These are phyloP conservation scores for Strobilomyces echinocephalus DNA, from an alignment of 768 basidiomycete genomes.

Conservation along the genomic window DNA sequence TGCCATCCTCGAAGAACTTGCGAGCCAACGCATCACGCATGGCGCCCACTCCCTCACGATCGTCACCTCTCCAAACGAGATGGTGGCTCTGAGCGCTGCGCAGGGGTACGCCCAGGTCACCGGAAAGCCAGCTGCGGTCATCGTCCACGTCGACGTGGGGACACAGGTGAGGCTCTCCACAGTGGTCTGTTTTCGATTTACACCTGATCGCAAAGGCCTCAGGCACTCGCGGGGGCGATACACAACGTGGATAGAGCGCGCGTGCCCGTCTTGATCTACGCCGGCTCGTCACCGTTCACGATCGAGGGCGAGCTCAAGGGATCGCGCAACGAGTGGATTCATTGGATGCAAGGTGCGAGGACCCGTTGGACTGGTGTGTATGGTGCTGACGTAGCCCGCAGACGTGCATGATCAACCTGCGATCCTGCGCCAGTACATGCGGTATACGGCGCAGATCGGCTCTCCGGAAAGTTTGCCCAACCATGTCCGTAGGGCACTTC, in stretches of 20 bases:
- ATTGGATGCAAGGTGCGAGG: constrained; percentile 61
- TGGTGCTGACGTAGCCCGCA: constrained; percentile 19
- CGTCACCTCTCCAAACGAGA: constrained; percentile 70
- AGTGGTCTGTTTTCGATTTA: too few relatives aligned
- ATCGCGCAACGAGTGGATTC: constrained; percentile 67
- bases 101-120: constrained; percentile 67
- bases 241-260: constrained; percentile 65
- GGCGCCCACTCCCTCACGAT: constrained; percentile 44
- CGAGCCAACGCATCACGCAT: constrained; percentile 42
- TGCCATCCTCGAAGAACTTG: constrained; percentile 64
- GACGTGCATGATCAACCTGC: constrained; percentile 68
- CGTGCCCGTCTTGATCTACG: constrained; percentile 64
- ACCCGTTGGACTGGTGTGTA: not conserved
- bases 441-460: constrained; percentile 55
- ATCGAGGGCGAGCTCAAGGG: constrained; percentile 54
- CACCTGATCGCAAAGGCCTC: not conserved
- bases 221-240: constrained; percentile 67
- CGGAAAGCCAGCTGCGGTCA: constrained; percentile 64
- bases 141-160: constrained; percentile 71
- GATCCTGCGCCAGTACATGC: constrained; percentile 75
- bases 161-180: constrained; percentile 44
- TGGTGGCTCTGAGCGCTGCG: constrained; percentile 69
- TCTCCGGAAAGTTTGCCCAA: constrained; percentile 50
- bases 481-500: constrained; percentile 53
- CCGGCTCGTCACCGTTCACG: constrained; percentile 63